Conservation (phyloP, 2,329 filamentous ascomycete species). For the Talaromyces atroroseus region DNA sequence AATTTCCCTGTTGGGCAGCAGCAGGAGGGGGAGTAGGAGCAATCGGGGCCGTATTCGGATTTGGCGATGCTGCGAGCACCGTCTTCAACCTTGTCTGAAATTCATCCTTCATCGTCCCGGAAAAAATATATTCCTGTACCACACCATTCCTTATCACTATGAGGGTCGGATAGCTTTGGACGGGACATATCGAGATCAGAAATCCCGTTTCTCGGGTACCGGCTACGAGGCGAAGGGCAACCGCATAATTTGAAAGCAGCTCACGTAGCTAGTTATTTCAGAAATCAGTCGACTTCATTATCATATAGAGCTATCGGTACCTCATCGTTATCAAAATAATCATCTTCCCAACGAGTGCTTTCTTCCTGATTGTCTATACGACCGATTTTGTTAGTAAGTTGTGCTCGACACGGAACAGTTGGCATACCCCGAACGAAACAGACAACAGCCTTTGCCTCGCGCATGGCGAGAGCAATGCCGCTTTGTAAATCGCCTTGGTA, state of each 20-base stretch:
- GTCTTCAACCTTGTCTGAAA: conserved; percentile 54
- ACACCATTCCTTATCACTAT: conserved; percentile 75
- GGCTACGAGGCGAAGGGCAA: conserved; percentile 64
- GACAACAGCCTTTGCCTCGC: conserved; percentile 69
- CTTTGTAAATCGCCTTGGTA: conserved; percentile 73
- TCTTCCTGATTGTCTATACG: conserved; percentile 61
- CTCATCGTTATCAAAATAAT: conserved; percentile 53
- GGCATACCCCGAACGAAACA: conserved; percentile 74
- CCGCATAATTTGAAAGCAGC: conserved; percentile 56
- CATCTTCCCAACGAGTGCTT: conserved; percentile 66
- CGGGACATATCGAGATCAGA: conserved; percentile 73
- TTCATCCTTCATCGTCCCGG: conserved; percentile 59
- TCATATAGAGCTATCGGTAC: not conserved
- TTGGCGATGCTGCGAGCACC: conserved; percentile 34
- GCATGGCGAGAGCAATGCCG: conserved; percentile 70
- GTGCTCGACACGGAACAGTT: conserved; percentile 14
- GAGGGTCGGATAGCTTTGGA: conserved; percentile 71
- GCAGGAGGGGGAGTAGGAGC: conserved; percentile 1
- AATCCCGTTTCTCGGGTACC: conserved; percentile 77
- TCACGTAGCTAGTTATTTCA: conserved; percentile 45
- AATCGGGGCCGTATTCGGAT: not conserved
- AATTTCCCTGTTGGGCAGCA: not conserved
- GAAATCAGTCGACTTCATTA: conserved; percentile 10
- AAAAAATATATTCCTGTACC: conserved; percentile 68
- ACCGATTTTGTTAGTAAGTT: conserved; percentile 10